Evolutionary conservation across 164 flowering plant species (phyloP), one percentile per base, ranked within the genome.

Genomic region (Kingdonia uniflora): DNA sequence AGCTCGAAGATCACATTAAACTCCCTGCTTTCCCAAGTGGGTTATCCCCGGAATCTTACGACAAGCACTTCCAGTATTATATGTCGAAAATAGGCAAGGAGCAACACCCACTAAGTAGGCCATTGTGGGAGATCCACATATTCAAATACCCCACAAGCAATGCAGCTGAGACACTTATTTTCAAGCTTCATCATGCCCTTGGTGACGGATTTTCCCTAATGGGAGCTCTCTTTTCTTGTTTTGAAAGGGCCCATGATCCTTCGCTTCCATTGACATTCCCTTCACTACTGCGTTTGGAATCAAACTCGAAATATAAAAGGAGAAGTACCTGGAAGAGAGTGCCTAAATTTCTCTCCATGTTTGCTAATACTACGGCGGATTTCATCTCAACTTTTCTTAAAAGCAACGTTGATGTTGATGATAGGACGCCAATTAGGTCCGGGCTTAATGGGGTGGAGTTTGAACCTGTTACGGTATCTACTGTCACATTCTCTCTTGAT

Each of bases 151-250:
- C 81, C 13, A 79, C 83, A 15, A 76, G 63, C 15, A 68, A 57
- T 55, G 77, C 85, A 53, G 77, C 76, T n/a, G 77, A 76, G 10
- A 58, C 43, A 11, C 0, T 77, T 0, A 56, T 84, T 4, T 63
- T 84, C 61, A 84, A 73, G 78, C 73, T 84, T 38, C 84, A 80
- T 59, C 91, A 84, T 54, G 68, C 91, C 2, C 65, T 84, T 2
- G 91, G 86, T 0, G 91, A 84, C 60, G 91, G 91, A 48, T 80
- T 59, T 50, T 80, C 91, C 24, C 62, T 83, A 11, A 74, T 84
- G 77, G 78, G 80, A 2, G 80, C 77, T 6, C 67, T 83, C 19
- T 72, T 84, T 50, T 75, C 82, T 39, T 72, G 78, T 44, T 43
- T 77, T 0, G 70, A 67, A 57, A 58, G 84, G 57, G 77, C 72